Percentiles rank a stretch among this genome's conserved stretches.
phyloP scores from a whole-genome alignment of 257 asterid genomes.

The Thymus mandschuricus region DNA sequence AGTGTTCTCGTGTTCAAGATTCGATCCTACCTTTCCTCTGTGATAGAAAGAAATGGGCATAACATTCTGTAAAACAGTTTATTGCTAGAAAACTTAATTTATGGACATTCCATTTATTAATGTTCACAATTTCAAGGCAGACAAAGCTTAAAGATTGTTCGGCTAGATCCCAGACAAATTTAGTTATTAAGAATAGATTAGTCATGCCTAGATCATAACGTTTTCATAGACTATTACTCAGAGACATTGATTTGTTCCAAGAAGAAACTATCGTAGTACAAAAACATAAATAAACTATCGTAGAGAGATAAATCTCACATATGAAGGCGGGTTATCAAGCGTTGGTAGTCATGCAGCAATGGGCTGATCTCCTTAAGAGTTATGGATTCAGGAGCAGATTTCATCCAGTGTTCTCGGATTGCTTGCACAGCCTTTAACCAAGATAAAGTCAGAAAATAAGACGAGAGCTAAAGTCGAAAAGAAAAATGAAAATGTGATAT shows the following conservation, averaged over 20 bases:
- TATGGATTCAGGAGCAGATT: constrained; percentile 60
- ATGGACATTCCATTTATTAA: neutral
- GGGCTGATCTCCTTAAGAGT: constrained; percentile 83
- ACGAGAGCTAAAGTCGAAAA: constrained; percentile 24
- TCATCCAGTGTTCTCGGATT: constrained; percentile 80
- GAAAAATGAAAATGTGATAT: constrained; percentile 23
- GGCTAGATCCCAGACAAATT: neutral
- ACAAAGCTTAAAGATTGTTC: neutral
- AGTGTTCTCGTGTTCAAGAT: constrained; percentile 45
- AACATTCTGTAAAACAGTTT: neutral
- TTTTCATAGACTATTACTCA: neutral
- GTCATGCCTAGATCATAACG: neutral
- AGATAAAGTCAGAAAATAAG: constrained; percentile 30
- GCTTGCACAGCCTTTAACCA: constrained; percentile 67
- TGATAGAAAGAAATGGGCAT: constrained; percentile 30
- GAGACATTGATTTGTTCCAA: neutral
- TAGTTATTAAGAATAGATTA: neutral
- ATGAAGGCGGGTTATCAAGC: constrained; percentile 57
- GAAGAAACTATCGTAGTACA: too few relatives aligned
- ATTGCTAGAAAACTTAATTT: neutral
- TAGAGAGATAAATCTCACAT: constrained; percentile 59
- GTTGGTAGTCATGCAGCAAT: constrained; percentile 83
- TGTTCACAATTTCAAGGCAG: neutral
- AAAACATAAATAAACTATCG: too few relatives aligned
- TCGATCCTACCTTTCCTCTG: constrained; percentile 68